Evolutionary conservation across 306 rosid species (phyloP), one percentile per base, ranked within the genome.

Genomic region (Dryas alaskensis): DNA sequence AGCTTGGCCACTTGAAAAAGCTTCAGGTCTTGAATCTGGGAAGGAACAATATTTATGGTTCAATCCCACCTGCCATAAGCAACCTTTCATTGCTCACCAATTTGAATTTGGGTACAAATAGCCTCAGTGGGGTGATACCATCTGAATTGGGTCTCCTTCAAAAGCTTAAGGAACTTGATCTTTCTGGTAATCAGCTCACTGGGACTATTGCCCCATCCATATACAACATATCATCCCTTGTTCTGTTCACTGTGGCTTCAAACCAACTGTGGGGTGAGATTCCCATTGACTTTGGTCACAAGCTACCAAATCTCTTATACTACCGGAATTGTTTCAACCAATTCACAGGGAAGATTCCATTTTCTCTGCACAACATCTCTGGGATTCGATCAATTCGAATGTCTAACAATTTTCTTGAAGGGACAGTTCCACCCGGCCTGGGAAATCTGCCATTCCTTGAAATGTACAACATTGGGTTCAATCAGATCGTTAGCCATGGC

Each of bases 181-280:
- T 92, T 9, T 71, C 79, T 0, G 58, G 76, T 4, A 92, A 90
- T 69, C 79, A 83, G 60, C 84, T 92, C 75, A 70, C 76, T 40
- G 98, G 98, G 27, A 81, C 74, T 3, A 69, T 92, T 57, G 88
- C 90, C 39, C 27, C 88, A 0, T 69, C 50, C 42, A 62, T 92
- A 7, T 90, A 86, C 61, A 88, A 88, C 66, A 55, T 92, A 68
- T 76, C 92, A 75, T 90, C 94, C 27, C 76, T 90, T 0, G 82
- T 84, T 51, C 60, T 42, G 64, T 79, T 92, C 10, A 85, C 88
- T 6, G 50, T 88, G 2, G 92, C 91, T 75, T 45, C 87, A 43
- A 92, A 92, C 72, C 64, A 90, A 10, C 78, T 90, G 0, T 70
- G 87, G 92, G 98, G 98, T 78, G 89, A 86, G 52, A 73, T 92